phyloP scores from a whole-genome alignment of 257 asterid species.

The Solanum ossicruentum region DNA sequence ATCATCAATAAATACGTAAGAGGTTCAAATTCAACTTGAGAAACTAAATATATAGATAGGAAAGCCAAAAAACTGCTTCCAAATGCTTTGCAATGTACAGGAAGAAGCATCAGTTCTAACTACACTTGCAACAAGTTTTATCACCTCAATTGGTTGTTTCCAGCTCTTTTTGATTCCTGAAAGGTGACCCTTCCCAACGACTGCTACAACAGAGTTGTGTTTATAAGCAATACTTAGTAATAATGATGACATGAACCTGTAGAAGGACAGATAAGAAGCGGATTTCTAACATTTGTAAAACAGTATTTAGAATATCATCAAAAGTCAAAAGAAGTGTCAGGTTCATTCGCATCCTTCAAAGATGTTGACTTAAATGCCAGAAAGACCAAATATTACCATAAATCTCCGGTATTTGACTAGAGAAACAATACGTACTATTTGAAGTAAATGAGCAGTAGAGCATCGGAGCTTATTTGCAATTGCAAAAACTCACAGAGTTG shows the following conservation, averaged over 20 bases:
- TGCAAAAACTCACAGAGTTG: not conserved
- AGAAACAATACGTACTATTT: not conserved
- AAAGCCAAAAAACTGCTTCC: not conserved
- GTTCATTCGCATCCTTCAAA: not conserved
- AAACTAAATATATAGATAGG: not conserved
- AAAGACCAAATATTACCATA: not conserved
- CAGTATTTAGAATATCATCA: not conserved
- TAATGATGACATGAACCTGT: slow-evolving; percentile 74
- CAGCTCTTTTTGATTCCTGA: slow-evolving; percentile 73
- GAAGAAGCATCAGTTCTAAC: not conserved
- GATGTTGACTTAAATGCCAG: not conserved
- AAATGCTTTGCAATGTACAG: not conserved
- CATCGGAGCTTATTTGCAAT: not conserved
- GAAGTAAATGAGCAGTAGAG: not conserved
- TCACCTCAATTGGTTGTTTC: slow-evolving; percentile 78
- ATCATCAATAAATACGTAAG: not conserved
- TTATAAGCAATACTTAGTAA: slow-evolving; percentile 60
- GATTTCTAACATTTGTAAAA: not conserved
- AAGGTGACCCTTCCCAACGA: slow-evolving; percentile 87
- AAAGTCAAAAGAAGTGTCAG: not conserved
- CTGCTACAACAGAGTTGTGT: slow-evolving; percentile 83
- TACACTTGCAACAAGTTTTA: not conserved
- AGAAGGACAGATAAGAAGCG: not conserved
- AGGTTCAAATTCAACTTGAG: not conserved
- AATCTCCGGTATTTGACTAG: not conserved